Conservation (phyloP, 768 basidiomycete species). For the Leccinum longicurvipes region DNA sequence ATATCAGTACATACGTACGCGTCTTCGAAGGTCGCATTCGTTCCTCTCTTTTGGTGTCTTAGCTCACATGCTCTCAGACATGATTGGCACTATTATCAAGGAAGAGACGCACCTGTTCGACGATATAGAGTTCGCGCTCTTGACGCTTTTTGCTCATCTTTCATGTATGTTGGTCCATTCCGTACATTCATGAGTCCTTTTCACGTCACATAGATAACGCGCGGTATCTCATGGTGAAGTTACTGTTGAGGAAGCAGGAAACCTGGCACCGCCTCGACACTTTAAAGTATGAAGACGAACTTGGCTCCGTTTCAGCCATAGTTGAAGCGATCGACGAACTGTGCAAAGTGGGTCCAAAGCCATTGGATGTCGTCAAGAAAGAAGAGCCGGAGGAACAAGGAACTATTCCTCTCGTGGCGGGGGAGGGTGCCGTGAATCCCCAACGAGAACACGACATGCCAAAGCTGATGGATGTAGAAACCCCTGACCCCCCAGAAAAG, state of each 20-base stretch:
- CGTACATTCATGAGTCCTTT: not conserved
- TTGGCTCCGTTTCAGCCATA: conserved; percentile 39
- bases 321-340: conserved; percentile 43
- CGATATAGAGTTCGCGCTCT: conserved; percentile 41
- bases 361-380: conserved; percentile 7
- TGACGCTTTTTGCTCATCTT: conserved; percentile 42
- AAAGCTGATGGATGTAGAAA: conserved; percentile 3
- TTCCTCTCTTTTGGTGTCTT: not conserved
- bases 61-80: conserved; percentile 39
- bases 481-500: not conserved
- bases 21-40: conserved; percentile 28
- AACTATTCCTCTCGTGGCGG: conserved; percentile 36
- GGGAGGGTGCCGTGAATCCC: conserved; percentile 18
- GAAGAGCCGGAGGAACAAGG: conserved; percentile 26
- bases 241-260: conserved; percentile 57
- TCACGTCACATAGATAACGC: conserved; percentile 43
- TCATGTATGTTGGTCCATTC: conserved; percentile 42
- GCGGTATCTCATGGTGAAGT: conserved; percentile 58
- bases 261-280: conserved; percentile 49
- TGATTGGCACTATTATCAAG: conserved; percentile 49
- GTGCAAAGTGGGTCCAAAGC: conserved; percentile 24
- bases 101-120: conserved; percentile 53
- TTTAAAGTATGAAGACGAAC: conserved; percentile 41
- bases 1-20: conserved; percentile 26
- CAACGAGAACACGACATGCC: conserved; percentile 5